Evolutionary conservation across 805 yeast species (phyloP), one percentile per base, ranked within the genome.

Genomic region (Zygosaccharomyces lentus): DNA sequence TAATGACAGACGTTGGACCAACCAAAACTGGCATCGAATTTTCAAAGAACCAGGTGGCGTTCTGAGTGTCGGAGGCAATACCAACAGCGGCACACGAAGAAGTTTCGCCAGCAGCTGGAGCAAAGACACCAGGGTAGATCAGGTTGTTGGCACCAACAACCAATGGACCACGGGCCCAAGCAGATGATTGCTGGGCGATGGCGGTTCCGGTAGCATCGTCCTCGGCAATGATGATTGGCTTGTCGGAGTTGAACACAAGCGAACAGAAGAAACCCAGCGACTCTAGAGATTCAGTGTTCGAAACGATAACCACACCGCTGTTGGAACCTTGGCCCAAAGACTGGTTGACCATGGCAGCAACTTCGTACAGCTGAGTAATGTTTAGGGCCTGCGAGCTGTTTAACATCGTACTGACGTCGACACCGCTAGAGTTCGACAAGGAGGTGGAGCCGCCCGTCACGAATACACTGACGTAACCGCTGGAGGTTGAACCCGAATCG

Each of bases 101-200:
- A 23, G 15, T 19, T 2, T 35, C 42, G n/a, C 52, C 57, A 3
- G 39, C 41, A 15, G 43, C 44, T 19, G 62, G 61, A n/a, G 64
- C 53, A 23, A 57, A 47, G 24, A 51, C 45, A 36, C 65, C 67
- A 6, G 66, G 51, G 50, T 57, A 65, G 23, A 65, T 56, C 27
- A 55, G 47, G 13, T 55, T 56, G 16, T 51, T 46, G 30, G 45
- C 50, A 16, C 50, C 57, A 23, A 61, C 57, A 13, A 56, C 42
- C 36, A 61, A 44, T 16, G 60, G 49, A 43, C 66, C 66, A 46
- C 64, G 57, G 6, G 52, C 58, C 8, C 16, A 25, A 1, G 62
- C 37, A 8, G 41, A 29, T 10, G 52, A 21, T 39, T 53, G 50
- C 16, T 35, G 46, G 9, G 61, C 61, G 15, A 61, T 57, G 27